Conservation (phyloP, 768 basidiomycete genomes). For the Phylloporus sp. region DNA sequence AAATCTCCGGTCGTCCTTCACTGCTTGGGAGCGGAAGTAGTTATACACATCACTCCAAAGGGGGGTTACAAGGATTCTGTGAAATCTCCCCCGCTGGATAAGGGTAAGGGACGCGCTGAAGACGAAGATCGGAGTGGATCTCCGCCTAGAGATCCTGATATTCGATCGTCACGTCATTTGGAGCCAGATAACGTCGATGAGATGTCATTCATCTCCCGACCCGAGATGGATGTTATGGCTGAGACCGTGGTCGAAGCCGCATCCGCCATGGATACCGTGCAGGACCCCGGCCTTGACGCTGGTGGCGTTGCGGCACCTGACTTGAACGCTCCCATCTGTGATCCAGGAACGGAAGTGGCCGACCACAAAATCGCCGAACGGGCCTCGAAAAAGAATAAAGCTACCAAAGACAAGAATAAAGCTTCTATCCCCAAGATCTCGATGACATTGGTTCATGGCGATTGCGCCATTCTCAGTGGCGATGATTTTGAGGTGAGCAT, state of each 20-base stretch:
- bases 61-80: conserved; percentile 18
- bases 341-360: not conserved
- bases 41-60: conserved; percentile 22
- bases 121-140: conserved; percentile 7
- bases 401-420: conserved; percentile 16
- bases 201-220: not conserved
- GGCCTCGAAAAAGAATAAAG: conserved; percentile 17
- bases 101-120: conserved; percentile 9
- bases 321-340: not conserved
- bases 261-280: conserved; percentile 10
- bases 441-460: conserved; percentile 37
- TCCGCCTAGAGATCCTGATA: not conserved
- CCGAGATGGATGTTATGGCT: not conserved
- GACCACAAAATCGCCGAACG: conserved; percentile 1
- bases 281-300: not conserved
- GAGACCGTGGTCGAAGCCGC: not conserved
- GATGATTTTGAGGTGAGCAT: conserved; percentile 39
- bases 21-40: conserved; percentile 24
- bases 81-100: conserved; percentile 1
- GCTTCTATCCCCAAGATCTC: conserved; percentile 17
- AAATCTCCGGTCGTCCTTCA: conserved; percentile 18
- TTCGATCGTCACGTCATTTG: not conserved
- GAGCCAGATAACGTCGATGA: not conserved
- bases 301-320: not conserved
- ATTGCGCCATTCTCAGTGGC: conserved; percentile 33